These are phyloP conservation scores for Amanita inopinata DNA, from an alignment of 768 basidiomycete genomes.

Conservation along the genomic window DNA sequence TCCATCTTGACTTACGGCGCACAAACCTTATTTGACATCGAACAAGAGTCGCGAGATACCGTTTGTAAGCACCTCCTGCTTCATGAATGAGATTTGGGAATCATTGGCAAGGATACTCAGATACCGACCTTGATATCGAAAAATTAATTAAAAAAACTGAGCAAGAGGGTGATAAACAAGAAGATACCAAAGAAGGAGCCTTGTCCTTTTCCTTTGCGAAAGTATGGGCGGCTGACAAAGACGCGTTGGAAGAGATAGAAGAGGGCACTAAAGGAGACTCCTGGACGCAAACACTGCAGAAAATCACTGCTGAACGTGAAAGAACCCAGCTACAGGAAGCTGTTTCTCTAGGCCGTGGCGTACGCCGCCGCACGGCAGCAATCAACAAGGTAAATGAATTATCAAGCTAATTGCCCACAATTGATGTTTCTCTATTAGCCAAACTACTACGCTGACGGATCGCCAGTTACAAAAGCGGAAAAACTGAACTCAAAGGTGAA, in stretches of 20 bases:
- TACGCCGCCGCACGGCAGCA: conserved; percentile 66
- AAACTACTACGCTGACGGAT: conserved; percentile 23
- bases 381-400: conserved; percentile 29
- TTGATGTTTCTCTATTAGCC: background rate
- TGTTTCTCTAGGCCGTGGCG: conserved; percentile 62
- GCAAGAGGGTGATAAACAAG: conserved; percentile 50
- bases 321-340: conserved; percentile 32
- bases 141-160: conserved; percentile 83
- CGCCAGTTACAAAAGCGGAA: conserved; percentile 12
- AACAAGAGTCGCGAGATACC: conserved; percentile 53
- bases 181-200: conserved; percentile 36
- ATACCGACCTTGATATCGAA: conserved; percentile 75
- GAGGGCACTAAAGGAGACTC: conserved; percentile 63
- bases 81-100: background rate
- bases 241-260: conserved; percentile 54
- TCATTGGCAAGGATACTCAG: conserved; percentile 24
- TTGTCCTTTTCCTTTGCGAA: conserved; percentile 82
- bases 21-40: conserved; percentile 70
- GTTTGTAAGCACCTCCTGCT: conserved; percentile 36
- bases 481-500: conserved; percentile 14
- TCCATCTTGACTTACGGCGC: conserved; percentile 88
- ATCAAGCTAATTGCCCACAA: too few relatives aligned
- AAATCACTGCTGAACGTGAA: conserved; percentile 34
- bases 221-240: conserved; percentile 81
- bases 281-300: conserved; percentile 69